phyloP scores from a whole-genome alignment of 169 alveolate genomes.

The Cryptosporidium canis region DNA sequence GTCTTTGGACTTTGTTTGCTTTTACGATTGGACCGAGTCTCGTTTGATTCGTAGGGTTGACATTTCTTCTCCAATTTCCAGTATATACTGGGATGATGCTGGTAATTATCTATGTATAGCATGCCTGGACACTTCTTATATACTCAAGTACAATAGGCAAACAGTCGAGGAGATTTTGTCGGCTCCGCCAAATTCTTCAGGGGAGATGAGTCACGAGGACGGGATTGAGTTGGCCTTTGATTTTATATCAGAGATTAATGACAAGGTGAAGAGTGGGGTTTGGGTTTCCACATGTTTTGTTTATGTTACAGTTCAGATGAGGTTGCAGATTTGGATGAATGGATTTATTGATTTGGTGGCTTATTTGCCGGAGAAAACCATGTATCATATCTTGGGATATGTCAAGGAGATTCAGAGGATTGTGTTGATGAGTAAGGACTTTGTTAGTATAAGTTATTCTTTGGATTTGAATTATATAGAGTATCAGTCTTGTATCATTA shows the following conservation, averaged over 20 bases:
- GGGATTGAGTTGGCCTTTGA: conserved; percentile 91
- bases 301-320: conserved; percentile 80
- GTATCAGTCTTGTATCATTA: conserved; percentile 76
- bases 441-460: conserved; percentile 75
- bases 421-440: conserved; percentile 80
- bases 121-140: conserved; percentile 85
- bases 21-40: conserved; percentile 94
- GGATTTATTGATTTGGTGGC: conserved; percentile 82
- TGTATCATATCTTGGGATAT: conserved; percentile 83
- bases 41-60: conserved; percentile 78
- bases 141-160: conserved; percentile 83
- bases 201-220: conserved; percentile 77
- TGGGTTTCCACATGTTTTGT: conserved; percentile 87
- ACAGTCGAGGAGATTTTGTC: conserved; percentile 77
- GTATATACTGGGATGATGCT: conserved; percentile 73
- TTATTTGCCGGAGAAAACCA: conserved; percentile 79
- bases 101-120: conserved; percentile 75
- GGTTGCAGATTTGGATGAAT: conserved; percentile 81
- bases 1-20: conserved; percentile 89
- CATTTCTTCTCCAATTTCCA: conserved; percentile 62
- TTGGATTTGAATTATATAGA: conserved; percentile 79
- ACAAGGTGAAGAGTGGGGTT: conserved; percentile 80
- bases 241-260: conserved; percentile 83
- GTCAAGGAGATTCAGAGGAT: conserved; percentile 80
- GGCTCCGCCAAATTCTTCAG: conserved; percentile 1